Evolutionary conservation across 495 filamentous ascomycete genomes (phyloP), one percentile per base, ranked within the genome.

Genomic region (Talaromyces ruber): DNA sequence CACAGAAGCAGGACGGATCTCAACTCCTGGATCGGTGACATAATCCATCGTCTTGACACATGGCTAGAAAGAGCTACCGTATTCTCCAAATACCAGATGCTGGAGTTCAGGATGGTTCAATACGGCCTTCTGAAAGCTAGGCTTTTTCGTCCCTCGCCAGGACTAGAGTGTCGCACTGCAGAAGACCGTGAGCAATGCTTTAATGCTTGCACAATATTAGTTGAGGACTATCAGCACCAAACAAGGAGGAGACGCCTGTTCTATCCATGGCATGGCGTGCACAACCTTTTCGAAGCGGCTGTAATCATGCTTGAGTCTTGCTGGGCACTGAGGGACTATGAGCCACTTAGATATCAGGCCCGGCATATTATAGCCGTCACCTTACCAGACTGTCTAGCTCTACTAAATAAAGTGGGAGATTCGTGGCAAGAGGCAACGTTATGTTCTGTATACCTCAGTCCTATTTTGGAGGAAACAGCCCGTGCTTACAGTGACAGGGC

Each of bases 31-130:
- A 28, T 54, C 1, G 25, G 12, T 6, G 25, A 54, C 24, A 28
- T 54, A 21, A 25, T 1, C 7, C 6, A 21, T 28, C 51, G 51
- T n/a, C 25, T 54, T 12, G 51, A 54, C 12, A 7, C 51, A 28
- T 54, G 51, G 51, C 25, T 25, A 25, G 51, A 28, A 54, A 54
- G 21, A 7, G 51, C 51, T 1, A 24, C 12, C 11, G 22, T 25
- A 8, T 54, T 25, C 51, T 24, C 21, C 21, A 54, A 54, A n/a
- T 54, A 54, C 51, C 21, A 84, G 25, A 82, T 86, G 62, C 76
- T 94, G 64, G 93, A 91, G 77, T 75, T 81, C 52, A 95, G 90
- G 90, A 91, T 95, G 83, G 74, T 79, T 32, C 85, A 92, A 54
- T 54, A 25, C 51, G 22, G 25, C 25, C 51, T 25, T 14, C 9